Evolutionary conservation across 176 grass and related monocot genomes (phyloP), one percentile per base, ranked within the genome.

Genomic region (Musa itinerans): DNA sequence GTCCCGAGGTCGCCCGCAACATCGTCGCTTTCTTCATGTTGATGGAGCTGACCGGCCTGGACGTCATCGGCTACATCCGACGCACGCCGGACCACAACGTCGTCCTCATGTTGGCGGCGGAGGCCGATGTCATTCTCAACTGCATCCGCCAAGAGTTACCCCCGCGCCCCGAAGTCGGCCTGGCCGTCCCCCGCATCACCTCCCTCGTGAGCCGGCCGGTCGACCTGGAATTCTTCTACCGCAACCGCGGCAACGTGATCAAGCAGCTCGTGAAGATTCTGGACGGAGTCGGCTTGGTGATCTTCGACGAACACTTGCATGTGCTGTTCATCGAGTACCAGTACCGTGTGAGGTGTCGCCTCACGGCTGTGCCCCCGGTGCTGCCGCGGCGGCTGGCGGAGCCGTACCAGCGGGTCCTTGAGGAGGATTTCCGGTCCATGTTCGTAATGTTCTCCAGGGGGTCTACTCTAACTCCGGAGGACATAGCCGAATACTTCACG

Each of bases 401-500:
- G 15, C 24, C 71, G 0, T 95, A 68, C 34, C 24, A 76, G 62
- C 5, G 10, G 1, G 26, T 26, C 0, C 68, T 82, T 52, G 21
- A 66, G 0, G 88, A 85, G 77, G 86, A 91, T 83, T 74, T 10
- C 63, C 76, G 88, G 27, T 86, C 88, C 26, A 88, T 90, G 88
- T 88, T 94, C 76, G 62, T 88, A 9, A 90, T 85, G 27, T 88
- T 90, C 56, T 82, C 85, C 0, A 69, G 25, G 29, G 88, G 83
- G 5, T 53, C 82, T 21, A 23, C 88, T 8, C 50, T 88, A 1
- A 71, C 25, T 1, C 73, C 83, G 22, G 81, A 86, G 2, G 83
- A 91, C 55, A 89, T 96, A 21, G 76, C 80, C 10, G 71, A 83
- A 51, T 80, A 96, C 65, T 96, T 91, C 63, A 86, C 61, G 3